phyloP scores from a whole-genome alignment of 257 asterid genomes.

The Primulina huaijiensis region DNA sequence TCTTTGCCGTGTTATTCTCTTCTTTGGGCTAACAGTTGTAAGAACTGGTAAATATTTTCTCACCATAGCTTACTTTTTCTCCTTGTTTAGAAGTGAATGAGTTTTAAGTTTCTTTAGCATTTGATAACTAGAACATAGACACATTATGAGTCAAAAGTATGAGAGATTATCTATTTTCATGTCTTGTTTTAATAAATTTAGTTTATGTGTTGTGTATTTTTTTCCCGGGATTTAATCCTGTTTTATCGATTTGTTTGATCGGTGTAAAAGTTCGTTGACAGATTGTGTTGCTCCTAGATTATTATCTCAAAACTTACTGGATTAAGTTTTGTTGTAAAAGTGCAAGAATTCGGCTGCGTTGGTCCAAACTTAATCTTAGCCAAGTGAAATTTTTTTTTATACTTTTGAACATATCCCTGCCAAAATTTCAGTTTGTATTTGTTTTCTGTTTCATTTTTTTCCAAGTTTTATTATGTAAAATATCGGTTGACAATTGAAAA shows the following conservation, averaged over 20 bases:
- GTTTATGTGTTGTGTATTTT: background rate
- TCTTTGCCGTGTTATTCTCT: slow-evolving; percentile 55
- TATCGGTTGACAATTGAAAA: background rate
- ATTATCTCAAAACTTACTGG: background rate
- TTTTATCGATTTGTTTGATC: background rate
- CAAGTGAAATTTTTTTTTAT: background rate
- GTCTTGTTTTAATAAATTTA: background rate
- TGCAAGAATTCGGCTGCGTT: background rate
- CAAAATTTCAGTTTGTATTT: background rate
- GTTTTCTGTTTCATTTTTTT: too few relatives aligned
- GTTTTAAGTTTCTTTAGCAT: background rate
- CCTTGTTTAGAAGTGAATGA: background rate
- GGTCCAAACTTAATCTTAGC: background rate
- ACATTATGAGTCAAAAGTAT: background rate
- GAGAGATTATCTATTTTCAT: background rate
- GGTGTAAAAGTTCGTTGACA: background rate
- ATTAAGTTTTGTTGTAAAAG: background rate
- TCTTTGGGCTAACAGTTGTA: slow-evolving; percentile 64
- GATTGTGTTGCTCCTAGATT: background rate
- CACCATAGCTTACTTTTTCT: background rate
- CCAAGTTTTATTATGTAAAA: background rate
- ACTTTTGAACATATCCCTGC: background rate
- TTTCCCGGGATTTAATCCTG: background rate
- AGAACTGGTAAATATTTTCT: slow-evolving; percentile 51
- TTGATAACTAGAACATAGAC: background rate